phyloP scores from a whole-genome alignment of 257 asterid genomes.

The Penstemon davidsonii region DNA sequence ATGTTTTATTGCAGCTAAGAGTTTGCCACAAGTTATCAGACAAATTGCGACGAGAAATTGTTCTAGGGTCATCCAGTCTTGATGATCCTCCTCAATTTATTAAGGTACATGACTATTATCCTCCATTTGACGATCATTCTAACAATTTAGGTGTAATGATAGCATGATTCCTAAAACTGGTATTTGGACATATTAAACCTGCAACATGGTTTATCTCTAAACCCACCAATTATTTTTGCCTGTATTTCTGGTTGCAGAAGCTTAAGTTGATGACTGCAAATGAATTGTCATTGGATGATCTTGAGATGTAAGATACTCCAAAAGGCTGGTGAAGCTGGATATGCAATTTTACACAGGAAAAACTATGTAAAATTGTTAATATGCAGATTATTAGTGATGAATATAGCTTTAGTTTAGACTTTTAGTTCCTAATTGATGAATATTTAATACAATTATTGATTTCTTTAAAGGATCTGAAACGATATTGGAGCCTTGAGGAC shows the following conservation, averaged over 20 bases:
- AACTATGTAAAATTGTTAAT: too few relatives aligned
- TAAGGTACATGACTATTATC: slow-evolving; percentile 54
- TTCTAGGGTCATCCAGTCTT: slow-evolving; percentile 94
- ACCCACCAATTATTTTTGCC: slow-evolving; percentile 2
- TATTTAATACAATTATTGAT: too few relatives aligned
- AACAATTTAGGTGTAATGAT: slow-evolving; percentile 7
- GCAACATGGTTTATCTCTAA: background rate
- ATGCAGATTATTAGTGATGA: too few relatives aligned
- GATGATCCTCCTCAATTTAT: slow-evolving; percentile 96
- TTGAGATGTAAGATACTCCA: slow-evolving; percentile 55
- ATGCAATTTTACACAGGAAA: slow-evolving; percentile 26
- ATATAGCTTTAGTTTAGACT: too few relatives aligned
- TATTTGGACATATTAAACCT: background rate
- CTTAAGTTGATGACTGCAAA: slow-evolving; percentile 71
- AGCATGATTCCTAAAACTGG: background rate
- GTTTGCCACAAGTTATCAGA: slow-evolving; percentile 87
- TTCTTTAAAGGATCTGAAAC: too few relatives aligned
- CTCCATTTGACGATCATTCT: slow-evolving; percentile 15
- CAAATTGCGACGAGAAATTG: slow-evolving; percentile 80
- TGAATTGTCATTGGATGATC: slow-evolving; percentile 83
- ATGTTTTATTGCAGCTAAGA: slow-evolving; percentile 61
- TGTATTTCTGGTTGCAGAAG: slow-evolving; percentile 55
- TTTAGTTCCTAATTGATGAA: too few relatives aligned
- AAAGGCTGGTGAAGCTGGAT: slow-evolving; percentile 32
- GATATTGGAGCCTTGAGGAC: too few relatives aligned